Base-by-base conservation (phyloP, 495 filamentous ascomycete genomes). In the Penicillium fimorum region DNA sequence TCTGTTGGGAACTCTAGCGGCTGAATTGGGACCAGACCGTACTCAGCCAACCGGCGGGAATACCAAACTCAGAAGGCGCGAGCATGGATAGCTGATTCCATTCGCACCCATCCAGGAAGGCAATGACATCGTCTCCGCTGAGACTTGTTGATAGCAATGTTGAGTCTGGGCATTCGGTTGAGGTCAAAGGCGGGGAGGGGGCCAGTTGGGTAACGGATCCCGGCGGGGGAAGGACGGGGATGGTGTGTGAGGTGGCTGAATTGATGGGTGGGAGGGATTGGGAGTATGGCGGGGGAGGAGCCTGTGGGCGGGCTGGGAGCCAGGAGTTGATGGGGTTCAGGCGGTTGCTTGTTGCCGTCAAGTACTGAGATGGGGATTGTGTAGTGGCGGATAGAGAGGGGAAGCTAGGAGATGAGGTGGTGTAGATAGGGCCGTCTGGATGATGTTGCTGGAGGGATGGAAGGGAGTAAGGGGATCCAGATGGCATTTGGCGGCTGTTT, bases 41-140 rank as follows among this genome's bases (percentile, higher is more conserved):
- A 53, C 68, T 77, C 8, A 79, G 57, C 76, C 76, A 79, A 17
- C 76, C 73, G 17, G 64, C 50, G 0, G 74, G 70, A 25, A 73
- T 58, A 2, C 73, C 73, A 13, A 73, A 60, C 45, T 75, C 73
- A 0, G 74, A 72, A 11, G 70, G 63, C 20, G 65, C 51, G 30
- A 66, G 62, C 13, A 62, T 50, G 5, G 68, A 63, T 38, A 72
- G 51, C 30, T 78, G 72, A 6, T 70, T 60, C 58, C 70, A 68
- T n/a, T 79, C 75, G 20, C 72, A 67, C 11, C 77, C 79, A 44
- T 76, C 76, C 17, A 79, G 59, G 61, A 80, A 79, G 6, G 72
- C 73, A 18, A 79, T 57, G 9, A 81, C 67, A 42, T 79, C 78
- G 32, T 80, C 79, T 2, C 76, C 74, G 6, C 77, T 70, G 13